phyloP scores from a whole-genome alignment of 495 filamentous ascomycete species.

The Penicillium verhagenii region DNA sequence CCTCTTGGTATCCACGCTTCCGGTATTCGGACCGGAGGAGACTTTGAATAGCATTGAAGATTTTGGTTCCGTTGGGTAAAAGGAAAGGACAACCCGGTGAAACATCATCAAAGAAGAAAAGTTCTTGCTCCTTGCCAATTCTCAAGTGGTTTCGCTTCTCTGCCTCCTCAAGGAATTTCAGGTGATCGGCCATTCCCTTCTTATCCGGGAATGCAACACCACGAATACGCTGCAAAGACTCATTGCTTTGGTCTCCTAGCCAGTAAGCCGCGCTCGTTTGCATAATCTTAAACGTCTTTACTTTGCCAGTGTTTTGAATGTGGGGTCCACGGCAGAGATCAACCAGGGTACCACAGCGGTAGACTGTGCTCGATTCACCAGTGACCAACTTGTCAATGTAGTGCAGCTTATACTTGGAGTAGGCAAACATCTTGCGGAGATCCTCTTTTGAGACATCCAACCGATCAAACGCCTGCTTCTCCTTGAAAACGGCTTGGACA shows the following conservation, averaged over 20 bases:
- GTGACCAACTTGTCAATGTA: conserved; percentile 95
- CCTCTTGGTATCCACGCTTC: conserved; percentile 91
- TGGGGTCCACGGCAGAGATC: conserved; percentile 81
- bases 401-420: conserved; percentile 94
- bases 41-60: conserved; percentile 81
- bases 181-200: conserved; percentile 83
- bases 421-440: conserved; percentile 90
- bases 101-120: conserved; percentile 92
- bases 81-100: conserved; percentile 94
- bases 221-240: conserved; percentile 92
- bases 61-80: conserved; percentile 86
- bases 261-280: conserved; percentile 90
- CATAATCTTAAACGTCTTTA: conserved; percentile 92
- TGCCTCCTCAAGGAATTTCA: conserved; percentile 92
- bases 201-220: conserved; percentile 97
- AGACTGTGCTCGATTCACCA: conserved; percentile 88
- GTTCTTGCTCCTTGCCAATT: conserved; percentile 90
- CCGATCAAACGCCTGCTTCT: conserved; percentile 94
- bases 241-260: conserved; percentile 87
- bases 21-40: conserved; percentile 87
- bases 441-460: conserved; percentile 85
- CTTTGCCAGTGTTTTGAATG: conserved; percentile 86
- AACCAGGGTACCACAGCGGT: conserved; percentile 78
- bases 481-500: conserved; percentile 78
- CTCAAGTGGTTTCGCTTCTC: conserved; percentile 91